These are phyloP conservation scores for Trifolium dubium DNA, from an alignment of 306 rosid species.

Conservation along the genomic window DNA sequence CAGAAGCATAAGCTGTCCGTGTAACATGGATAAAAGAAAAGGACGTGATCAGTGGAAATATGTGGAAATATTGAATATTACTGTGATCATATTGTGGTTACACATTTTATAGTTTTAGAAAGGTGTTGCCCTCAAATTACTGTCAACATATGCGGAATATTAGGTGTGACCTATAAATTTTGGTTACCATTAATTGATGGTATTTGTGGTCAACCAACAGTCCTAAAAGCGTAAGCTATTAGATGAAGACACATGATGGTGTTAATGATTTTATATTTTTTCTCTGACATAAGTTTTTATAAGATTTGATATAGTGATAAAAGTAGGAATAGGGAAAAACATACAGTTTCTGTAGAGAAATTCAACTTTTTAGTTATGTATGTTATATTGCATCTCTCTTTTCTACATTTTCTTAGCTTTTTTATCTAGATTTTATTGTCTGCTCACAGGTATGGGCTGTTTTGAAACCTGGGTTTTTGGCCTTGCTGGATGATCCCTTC, in stretches of 20 bases:
- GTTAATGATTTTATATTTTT: background rate
- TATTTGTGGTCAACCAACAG: slow-evolving; percentile 2
- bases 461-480: slow-evolving; percentile 93
- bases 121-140: no score
- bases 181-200: slow-evolving; percentile 25
- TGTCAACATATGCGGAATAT: background rate
- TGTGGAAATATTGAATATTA: background rate
- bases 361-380: slow-evolving; percentile 26
- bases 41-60: slow-evolving; percentile 7
- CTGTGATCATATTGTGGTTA: slow-evolving; percentile 6
- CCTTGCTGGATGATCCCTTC: slow-evolving; percentile 89
- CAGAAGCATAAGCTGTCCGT: slow-evolving; percentile 6
- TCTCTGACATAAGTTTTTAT: background rate
- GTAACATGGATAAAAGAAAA: slow-evolving; percentile 17
- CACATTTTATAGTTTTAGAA: background rate
- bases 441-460: slow-evolving; percentile 94
- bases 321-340: slow-evolving; percentile 12
- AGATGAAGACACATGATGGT: background rate
- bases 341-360: slow-evolving; percentile 1
- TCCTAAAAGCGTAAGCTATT: slow-evolving; percentile 6
- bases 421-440: slow-evolving; percentile 33
- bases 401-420: slow-evolving; percentile 30
- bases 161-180: background rate
- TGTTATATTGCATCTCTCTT: slow-evolving; percentile 32
- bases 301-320: slow-evolving; percentile 2